A percentile compares a stretch with the other conserved stretches of the same genome.
Conservation (phyloP, 192 early-diverging fungal genomes). For the Podila epigama region DNA sequence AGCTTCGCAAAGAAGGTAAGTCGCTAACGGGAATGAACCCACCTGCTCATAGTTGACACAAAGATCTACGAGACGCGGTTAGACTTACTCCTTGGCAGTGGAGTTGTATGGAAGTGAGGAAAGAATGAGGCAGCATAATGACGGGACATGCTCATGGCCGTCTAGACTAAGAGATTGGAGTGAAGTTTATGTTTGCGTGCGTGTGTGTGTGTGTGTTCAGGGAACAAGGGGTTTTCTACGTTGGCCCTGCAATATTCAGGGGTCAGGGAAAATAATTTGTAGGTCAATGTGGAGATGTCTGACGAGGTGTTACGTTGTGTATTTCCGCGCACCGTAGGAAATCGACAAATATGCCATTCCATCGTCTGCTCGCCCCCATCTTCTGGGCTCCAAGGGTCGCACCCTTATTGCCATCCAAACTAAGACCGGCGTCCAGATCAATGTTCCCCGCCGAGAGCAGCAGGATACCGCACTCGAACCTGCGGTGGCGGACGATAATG, state of each 20-base stretch:
- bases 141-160: too few species aligned
- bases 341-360: conserved; percentile 69
- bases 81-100: too few species aligned
- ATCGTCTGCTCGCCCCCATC: conserved; percentile 76
- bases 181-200: not conserved
- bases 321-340: conserved; percentile 39
- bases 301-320: not conserved
- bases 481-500: conserved; percentile 29
- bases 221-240: too few species aligned
- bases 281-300: not conserved
- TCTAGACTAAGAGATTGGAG: too few species aligned
- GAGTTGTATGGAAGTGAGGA: too few species aligned
- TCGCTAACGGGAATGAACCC: not conserved
- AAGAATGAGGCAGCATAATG: too few species aligned
- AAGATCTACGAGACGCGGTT: too few species aligned
- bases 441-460: conserved; percentile 65
- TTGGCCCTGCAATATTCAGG: not conserved
- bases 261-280: not conserved
- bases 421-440: conserved; percentile 78
- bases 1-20: conserved; percentile 74
- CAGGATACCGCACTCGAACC: conserved; percentile 52
- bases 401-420: conserved; percentile 78
- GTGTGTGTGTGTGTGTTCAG: too few species aligned
- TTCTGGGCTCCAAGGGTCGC: conserved; percentile 85
- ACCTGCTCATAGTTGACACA: not conserved